phyloP scores from a whole-genome alignment of 1,284 basidiomycete species.

The Polyporus tsugae region DNA sequence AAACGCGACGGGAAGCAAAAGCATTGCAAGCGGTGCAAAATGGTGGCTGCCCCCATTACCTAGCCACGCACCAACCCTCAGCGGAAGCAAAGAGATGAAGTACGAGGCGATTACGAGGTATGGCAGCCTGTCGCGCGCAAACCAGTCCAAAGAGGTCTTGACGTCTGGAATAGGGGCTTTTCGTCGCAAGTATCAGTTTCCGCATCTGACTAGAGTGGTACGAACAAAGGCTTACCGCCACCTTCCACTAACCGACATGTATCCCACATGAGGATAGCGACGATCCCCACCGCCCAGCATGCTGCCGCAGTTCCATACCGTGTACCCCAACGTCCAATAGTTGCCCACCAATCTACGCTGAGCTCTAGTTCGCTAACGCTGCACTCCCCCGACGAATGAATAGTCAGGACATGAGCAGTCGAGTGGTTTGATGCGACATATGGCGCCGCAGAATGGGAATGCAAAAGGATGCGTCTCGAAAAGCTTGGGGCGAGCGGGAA shows the following conservation, averaged over 20 bases:
- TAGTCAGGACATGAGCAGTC: constrained; percentile 57
- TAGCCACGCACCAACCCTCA: constrained; percentile 61
- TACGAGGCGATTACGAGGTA: constrained; percentile 53
- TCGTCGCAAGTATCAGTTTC: constrained; percentile 6
- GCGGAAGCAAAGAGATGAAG: constrained; percentile 61
- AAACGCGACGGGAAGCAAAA: constrained; percentile 61
- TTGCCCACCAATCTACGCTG: constrained; percentile 71
- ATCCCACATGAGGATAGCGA: constrained; percentile 61
- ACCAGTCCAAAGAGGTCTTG: constrained; percentile 53
- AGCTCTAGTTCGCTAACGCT: constrained; percentile 55
- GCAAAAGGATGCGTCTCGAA: constrained; percentile 61
- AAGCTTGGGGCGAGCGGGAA: constrained; percentile 54
- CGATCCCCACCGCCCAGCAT: constrained; percentile 76
- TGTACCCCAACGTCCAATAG: constrained; percentile 70
- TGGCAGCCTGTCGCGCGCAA: constrained; percentile 50
- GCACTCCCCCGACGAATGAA: constrained; percentile 68
- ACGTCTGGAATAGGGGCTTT: constrained; percentile 57
- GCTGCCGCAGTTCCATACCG: constrained; percentile 78
- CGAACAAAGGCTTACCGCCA: constrained; percentile 36
- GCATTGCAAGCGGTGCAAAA: constrained; percentile 60
- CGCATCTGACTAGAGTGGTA: constrained; percentile 16
- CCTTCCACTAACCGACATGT: constrained; percentile 54
- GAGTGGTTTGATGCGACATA: constrained; percentile 52
- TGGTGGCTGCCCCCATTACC: constrained; percentile 62
- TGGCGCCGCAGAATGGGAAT: constrained; percentile 77